A percentile compares a stretch with the other conserved stretches of the same genome.
These are phyloP conservation scores for Salix viminalis DNA, from an alignment of 345 rosid species.

Conservation along the genomic window DNA sequence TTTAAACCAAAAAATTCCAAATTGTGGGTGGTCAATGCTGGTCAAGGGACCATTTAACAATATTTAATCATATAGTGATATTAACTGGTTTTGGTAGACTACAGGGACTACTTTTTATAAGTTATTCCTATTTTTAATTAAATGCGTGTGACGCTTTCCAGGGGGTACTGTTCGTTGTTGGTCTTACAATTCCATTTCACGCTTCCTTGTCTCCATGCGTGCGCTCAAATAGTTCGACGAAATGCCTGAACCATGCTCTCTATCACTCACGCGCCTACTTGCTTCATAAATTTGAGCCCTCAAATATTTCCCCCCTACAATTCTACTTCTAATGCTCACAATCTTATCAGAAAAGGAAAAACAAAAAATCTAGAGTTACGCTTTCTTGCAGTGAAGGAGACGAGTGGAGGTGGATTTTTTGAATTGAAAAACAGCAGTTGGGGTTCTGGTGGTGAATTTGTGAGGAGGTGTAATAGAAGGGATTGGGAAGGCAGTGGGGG, in stretches of 20 bases:
- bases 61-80: not conserved
- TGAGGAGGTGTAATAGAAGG: conserved; percentile 37
- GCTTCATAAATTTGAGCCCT: conserved; percentile 29
- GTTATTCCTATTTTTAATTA: not conserved
- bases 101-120: not conserved
- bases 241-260: conserved; percentile 90
- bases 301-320: conserved; percentile 15
- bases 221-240: conserved; percentile 50
- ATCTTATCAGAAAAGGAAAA: not conserved
- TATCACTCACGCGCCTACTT: conserved; percentile 25
- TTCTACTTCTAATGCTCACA: not conserved
- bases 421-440: conserved; percentile 32
- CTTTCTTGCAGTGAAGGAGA: conserved; percentile 16
- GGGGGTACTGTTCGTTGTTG: conserved; percentile 57
- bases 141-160: conserved; percentile 29
- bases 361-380: not conserved
- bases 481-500: conserved; percentile 41
- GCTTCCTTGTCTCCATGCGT: not conserved
- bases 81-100: not conserved
- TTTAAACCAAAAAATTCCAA: no score
- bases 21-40: not conserved
- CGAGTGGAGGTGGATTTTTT: conserved; percentile 32
- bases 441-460: conserved; percentile 35
- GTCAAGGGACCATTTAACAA: not conserved
- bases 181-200: not conserved